Conservation (phyloP, 2,329 filamentous ascomycete genomes). For the Chrysoporthe austroafricana region DNA sequence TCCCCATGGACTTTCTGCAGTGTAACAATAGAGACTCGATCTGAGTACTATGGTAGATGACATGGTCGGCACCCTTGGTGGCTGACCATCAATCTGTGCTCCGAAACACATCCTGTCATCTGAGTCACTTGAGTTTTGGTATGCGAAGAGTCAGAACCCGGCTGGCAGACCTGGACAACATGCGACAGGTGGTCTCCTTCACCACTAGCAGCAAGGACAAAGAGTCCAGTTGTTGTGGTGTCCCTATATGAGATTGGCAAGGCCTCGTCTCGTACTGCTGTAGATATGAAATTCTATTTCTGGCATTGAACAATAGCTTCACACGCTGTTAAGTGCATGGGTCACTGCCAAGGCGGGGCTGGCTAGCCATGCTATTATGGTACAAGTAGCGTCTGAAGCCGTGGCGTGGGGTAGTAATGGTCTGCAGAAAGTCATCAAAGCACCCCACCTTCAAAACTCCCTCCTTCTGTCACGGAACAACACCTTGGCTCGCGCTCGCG, state of each 20-base stretch:
- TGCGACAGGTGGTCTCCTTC: not conserved
- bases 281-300: no score
- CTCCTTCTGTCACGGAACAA: slow-evolving; percentile 11
- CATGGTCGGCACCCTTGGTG: not conserved
- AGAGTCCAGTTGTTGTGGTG: not conserved
- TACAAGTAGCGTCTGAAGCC: not conserved
- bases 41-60: not conserved
- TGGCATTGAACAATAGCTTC: no score
- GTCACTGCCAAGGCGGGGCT: not conserved
- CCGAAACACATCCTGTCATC: not conserved
- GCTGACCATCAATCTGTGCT: no score
- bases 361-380: not conserved
- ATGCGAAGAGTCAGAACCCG: not conserved
- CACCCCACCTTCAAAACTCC: slow-evolving; percentile 12
- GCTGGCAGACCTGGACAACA: not conserved
- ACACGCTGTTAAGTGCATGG: not conserved
- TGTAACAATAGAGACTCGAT: not conserved
- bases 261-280: no score
- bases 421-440: slow-evolving; percentile 1
- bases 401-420: not conserved
- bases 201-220: not conserved
- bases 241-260: not conserved
- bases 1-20: not conserved
- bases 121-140: not conserved
- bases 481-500: not conserved